Conservation (phyloP, 2,329 filamentous ascomycete species). For the Pseudogymnoascus sp. region DNA sequence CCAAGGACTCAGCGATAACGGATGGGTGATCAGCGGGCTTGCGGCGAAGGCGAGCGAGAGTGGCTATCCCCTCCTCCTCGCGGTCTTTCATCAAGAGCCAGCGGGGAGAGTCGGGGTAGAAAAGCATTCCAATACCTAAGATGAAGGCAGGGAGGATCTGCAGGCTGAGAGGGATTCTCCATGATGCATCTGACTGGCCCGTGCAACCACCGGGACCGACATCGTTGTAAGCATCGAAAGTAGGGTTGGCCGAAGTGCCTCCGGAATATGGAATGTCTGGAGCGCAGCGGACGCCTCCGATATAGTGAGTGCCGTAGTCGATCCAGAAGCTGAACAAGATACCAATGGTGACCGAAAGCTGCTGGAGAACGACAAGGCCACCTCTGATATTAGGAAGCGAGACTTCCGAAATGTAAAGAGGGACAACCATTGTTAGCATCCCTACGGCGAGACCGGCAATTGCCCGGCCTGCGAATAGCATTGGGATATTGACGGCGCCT, state of each 20-base stretch:
- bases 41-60: constrained; percentile 45
- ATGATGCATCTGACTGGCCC: constrained; percentile 39
- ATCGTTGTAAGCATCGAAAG: constrained; percentile 19
- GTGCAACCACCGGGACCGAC: constrained; percentile 21
- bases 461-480: constrained; percentile 41
- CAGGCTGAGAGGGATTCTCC: constrained; percentile 50
- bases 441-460: constrained; percentile 45
- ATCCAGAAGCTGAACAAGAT: constrained; percentile 28
- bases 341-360: constrained; percentile 25
- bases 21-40: constrained; percentile 41
- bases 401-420: constrained; percentile 36
- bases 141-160: constrained; percentile 49
- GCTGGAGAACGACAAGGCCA: constrained; percentile 25
- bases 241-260: constrained; percentile 13
- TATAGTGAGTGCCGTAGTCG: constrained; percentile 26
- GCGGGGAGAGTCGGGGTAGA: constrained; percentile 53
- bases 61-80: constrained; percentile 45
- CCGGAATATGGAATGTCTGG: constrained; percentile 21
- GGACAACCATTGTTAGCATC: constrained; percentile 40
- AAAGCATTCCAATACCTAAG: constrained; percentile 49
- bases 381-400: constrained; percentile 26
- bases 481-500: constrained; percentile 29
- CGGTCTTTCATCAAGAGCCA: constrained; percentile 51
- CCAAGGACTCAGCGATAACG: constrained; percentile 49
- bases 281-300: constrained; percentile 21